These are phyloP conservation scores for Colletotrichum eremochloae DNA, from an alignment of 2,329 filamentous ascomycete species.

Conservation along the genomic window DNA sequence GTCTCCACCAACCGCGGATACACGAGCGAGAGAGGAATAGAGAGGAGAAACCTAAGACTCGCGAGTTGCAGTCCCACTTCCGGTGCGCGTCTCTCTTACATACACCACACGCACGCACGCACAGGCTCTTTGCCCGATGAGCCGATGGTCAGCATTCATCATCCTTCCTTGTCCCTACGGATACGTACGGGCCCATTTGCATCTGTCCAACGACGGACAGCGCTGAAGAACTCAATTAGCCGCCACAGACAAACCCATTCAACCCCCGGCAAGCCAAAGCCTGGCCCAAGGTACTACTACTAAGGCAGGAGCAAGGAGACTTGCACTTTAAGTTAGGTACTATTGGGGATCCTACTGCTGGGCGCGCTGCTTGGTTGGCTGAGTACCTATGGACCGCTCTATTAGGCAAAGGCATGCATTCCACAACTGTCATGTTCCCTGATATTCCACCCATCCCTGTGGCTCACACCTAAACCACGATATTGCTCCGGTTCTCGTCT, in stretches of 20 bases:
- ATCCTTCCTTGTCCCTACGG: conserved; percentile 7
- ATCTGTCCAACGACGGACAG: conserved; percentile 35
- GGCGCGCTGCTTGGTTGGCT: conserved; percentile 3
- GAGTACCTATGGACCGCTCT: neutral
- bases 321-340: conserved; percentile 11
- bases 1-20: conserved; percentile 39
- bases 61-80: conserved; percentile 27
- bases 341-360: neutral
- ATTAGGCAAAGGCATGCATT: conserved; percentile 16
- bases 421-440: conserved; percentile 18
- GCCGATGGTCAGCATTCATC: conserved; percentile 30
- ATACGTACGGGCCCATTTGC: conserved; percentile 2
- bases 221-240: conserved; percentile 39
- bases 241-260: neutral
- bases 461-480: conserved; percentile 18
- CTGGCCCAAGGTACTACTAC: conserved; percentile 4
- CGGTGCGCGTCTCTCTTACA: conserved; percentile 38
- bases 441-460: conserved; percentile 28
- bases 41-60: conserved; percentile 17
- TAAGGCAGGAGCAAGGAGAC: neutral
- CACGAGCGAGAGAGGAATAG: conserved; percentile 1
- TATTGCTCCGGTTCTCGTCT: conserved; percentile 22
- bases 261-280: conserved; percentile 23
- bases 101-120: conserved; percentile 10
- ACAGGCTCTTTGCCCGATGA: conserved; percentile 8